phyloP scores from a whole-genome alignment of 108 stramenopile species.

The Fistulifera pelliculosa region DNA sequence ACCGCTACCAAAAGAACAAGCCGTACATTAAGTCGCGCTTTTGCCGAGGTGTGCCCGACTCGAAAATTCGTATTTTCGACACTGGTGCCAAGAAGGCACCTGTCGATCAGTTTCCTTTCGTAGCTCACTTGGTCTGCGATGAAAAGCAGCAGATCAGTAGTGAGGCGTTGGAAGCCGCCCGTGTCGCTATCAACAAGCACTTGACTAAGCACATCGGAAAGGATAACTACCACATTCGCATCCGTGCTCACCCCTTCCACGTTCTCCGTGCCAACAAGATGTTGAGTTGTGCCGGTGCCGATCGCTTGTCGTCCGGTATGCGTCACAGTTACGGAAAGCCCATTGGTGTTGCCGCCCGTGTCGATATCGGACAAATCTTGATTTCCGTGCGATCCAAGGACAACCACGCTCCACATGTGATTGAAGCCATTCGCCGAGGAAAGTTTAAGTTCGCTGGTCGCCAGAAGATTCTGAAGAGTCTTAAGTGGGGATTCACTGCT shows the following conservation, averaged over 20 bases:
- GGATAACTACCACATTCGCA: conserved; percentile 99
- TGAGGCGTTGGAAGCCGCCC: conserved; percentile 99
- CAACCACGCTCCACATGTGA: conserved; percentile 75
- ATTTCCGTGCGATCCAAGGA: conserved; percentile 94
- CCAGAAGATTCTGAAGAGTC: conserved; percentile 98
- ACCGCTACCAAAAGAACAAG: conserved; percentile 99
- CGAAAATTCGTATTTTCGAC: conserved; percentile 99
- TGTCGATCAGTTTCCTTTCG: conserved; percentile 98
- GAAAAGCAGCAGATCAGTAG: conserved; percentile 99
- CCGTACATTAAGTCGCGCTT: conserved; percentile 99
- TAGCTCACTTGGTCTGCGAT: conserved; percentile 98
- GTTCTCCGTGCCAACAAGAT: conserved; percentile 99
- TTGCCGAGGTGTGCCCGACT: conserved; percentile 99
- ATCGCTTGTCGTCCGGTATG: conserved; percentile 98
- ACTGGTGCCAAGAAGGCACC: conserved; percentile 97
- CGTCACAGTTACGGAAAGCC: conserved; percentile 99
- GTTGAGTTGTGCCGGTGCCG: conserved; percentile 99
- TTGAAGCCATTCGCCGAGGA: conserved; percentile 98
- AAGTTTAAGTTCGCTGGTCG: conserved; percentile 99
- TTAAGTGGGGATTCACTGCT: conserved; percentile 99
- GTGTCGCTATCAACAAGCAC: conserved; percentile 99
- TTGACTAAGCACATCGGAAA: conserved; percentile 96
- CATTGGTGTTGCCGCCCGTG: conserved; percentile 97
- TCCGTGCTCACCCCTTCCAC: conserved; percentile 99
- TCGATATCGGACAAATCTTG: conserved; percentile 97